A percentile compares a stretch with the other conserved stretches of the same genome.
Evolutionary conservation across 495 filamentous ascomycete genomes (phyloP).

Genomic region (Chaetomium fimeti): DNA sequence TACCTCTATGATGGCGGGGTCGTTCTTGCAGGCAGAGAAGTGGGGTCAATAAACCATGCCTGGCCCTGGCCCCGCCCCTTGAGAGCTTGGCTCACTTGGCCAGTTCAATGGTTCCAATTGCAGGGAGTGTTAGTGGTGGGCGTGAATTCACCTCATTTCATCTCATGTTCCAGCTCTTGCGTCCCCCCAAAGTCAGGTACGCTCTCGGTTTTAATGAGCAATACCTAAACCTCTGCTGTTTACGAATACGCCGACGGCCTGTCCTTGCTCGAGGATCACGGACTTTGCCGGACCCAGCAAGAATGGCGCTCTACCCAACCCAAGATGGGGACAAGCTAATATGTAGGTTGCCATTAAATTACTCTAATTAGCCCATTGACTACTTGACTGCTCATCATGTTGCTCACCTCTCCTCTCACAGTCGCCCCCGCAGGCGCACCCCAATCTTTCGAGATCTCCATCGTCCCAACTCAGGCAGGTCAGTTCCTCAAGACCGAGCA

Average conservation of each 20-base stretch:
- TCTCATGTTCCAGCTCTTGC: not conserved
- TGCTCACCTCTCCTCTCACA: slow-evolving; percentile 22
- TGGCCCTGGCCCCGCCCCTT: too few species aligned
- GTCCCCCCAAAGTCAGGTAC: too few species aligned
- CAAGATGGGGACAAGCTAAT: slow-evolving; percentile 49
- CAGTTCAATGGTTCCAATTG: too few species aligned
- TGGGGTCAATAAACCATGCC: not conserved
- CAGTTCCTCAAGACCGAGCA: slow-evolving; percentile 56
- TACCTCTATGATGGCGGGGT: not conserved
- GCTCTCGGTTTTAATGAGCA: slow-evolving; percentile 6
- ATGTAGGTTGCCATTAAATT: slow-evolving; percentile 43
- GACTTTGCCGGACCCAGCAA: slow-evolving; percentile 19
- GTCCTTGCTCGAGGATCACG: slow-evolving; percentile 7
- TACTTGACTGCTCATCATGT: slow-evolving; percentile 31
- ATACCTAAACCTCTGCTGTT: not conserved
- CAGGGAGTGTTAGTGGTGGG: too few species aligned
- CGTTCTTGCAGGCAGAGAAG: not conserved
- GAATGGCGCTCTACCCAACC: slow-evolving; percentile 51
- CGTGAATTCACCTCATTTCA: not conserved
- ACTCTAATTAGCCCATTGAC: slow-evolving; percentile 44
- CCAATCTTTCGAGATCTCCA: slow-evolving; percentile 12
- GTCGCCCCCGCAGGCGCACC: slow-evolving; percentile 42
- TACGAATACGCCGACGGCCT: slow-evolving; percentile 18
- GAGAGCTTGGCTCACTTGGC: too few species aligned
- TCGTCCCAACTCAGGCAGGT: slow-evolving; percentile 51